Conservation (phyloP, 352 stramenopile genomes). For the Phytophthora foliorum region DNA sequence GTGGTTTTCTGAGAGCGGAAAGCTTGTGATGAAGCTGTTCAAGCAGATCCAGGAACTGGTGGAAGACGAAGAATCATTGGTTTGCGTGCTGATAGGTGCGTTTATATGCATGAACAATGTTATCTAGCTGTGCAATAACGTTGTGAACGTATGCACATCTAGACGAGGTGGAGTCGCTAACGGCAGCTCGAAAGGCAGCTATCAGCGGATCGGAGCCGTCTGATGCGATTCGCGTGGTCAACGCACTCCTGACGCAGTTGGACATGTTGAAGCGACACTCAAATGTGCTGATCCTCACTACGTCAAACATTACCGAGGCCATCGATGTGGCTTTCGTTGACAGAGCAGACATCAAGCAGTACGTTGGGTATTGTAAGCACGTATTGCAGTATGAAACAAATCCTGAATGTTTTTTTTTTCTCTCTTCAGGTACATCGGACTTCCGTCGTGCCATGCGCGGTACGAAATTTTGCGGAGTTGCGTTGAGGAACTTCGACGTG, state of each 20-base stretch:
- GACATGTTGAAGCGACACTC: conserved; percentile 84
- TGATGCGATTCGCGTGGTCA: conserved; percentile 94
- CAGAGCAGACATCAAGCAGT: conserved; percentile 94
- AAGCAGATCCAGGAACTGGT: conserved; percentile 92
- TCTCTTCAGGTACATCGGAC: conserved; percentile 64
- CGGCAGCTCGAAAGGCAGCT: conserved; percentile 77
- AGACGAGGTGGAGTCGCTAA: conserved; percentile 95
- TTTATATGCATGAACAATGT: neutral
- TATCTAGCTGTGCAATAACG: neutral
- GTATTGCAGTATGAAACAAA: neutral
- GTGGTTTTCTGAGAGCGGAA: conserved; percentile 96
- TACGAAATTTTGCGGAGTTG: conserved; percentile 90
- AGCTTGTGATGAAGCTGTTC: conserved; percentile 94
- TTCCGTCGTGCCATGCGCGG: conserved; percentile 65
- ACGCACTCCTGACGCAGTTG: conserved; percentile 92
- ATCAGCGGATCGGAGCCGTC: conserved; percentile 87
- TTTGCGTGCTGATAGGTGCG: conserved; percentile 92
- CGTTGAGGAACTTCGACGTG: conserved; percentile 82
- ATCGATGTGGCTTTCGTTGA: conserved; percentile 95
- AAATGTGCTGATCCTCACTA: conserved; percentile 95
- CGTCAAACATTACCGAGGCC: conserved; percentile 93
- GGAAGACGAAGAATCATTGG: conserved; percentile 87
- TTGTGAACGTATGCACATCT: conserved; percentile 2
- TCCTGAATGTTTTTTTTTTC: neutral
- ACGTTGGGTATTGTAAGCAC: conserved; percentile 35